Base-by-base conservation (phyloP, 768 basidiomycete species). In the Imleria badia region DNA sequence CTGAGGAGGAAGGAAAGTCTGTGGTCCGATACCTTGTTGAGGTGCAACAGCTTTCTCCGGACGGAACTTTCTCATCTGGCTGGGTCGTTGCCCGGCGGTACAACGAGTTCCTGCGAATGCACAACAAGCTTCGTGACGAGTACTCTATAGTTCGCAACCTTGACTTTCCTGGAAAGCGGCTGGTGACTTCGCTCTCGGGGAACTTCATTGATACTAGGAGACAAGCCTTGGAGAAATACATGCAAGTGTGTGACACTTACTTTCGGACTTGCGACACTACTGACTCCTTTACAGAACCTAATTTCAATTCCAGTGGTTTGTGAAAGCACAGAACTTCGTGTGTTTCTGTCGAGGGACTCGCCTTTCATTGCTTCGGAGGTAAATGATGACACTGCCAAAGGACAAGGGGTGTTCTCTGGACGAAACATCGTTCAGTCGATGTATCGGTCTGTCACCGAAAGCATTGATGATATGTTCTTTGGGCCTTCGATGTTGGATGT, bases 381-480 rank as follows among this genome's bases (percentile, higher is more conserved):
- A 10, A 70, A 64, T 39, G 72, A 69, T 19, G 73, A 76, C 45
- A 46, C n/a, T 60, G 55, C 13, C 12, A 82, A 86, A 67, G 66
- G 73, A 12, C 61, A 76, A 6, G 70, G 74, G 14, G 66, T 76
- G 0, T 86, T 87, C 62, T 84, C 86, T 19, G 86, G 87, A 8
- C 83, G 83, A 14, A 85, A 84, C 52, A 78, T 97, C 35, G 91
- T 98, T 49, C 86, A 87, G 51, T 88, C 85, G 22, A 81, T 99
- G 53, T 98, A 96, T 67, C 86, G 88, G 30, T 91, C 93, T 23
- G 91, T 99, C 43, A 84, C 96, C 6, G 91, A 92, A 59, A 94
- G 94, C 68, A 87, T 98, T 63, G 97, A 99, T 69, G 97, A 98
- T 70, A 92, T 97, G 82, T 87, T 96, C 72, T 93, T 96, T 60